Evolutionary conservation across 2,329 filamentous ascomycete genomes (phyloP).

Genomic region (Colletotrichum cuscutae): DNA sequence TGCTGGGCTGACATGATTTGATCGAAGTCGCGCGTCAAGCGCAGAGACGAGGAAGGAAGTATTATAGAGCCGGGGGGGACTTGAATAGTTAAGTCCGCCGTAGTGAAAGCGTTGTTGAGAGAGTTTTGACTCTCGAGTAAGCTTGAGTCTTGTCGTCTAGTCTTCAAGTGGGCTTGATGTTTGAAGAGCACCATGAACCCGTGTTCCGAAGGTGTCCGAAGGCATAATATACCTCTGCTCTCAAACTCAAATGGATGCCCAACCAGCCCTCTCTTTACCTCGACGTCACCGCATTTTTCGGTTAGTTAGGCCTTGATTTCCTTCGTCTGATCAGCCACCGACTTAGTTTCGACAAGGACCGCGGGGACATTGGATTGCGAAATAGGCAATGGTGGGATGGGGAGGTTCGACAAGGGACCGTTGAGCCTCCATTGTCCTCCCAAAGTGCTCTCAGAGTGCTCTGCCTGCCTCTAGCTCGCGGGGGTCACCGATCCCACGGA

Average conservation of each 20-base stretch:
- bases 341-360: slow-evolving; percentile 33
- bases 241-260: slow-evolving; percentile 16
- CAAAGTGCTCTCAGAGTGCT: no score
- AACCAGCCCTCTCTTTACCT: slow-evolving; percentile 10
- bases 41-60: slow-evolving; percentile 14
- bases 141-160: slow-evolving; percentile 10
- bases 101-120: slow-evolving; percentile 1
- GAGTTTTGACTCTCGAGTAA: background rate
- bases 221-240: slow-evolving; percentile 26
- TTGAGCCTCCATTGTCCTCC: background rate
- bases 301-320: slow-evolving; percentile 23
- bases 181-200: background rate
- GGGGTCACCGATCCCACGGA: background rate
- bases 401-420: slow-evolving; percentile 25
- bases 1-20: slow-evolving; percentile 33
- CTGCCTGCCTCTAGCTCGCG: background rate
- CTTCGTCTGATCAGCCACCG: slow-evolving; percentile 33
- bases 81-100: slow-evolving; percentile 10
- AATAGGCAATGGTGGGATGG: slow-evolving; percentile 1
- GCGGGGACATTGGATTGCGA: background rate
- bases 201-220: slow-evolving; percentile 8
- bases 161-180: background rate
- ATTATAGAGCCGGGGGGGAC: slow-evolving; percentile 6
- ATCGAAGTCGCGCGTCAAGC: slow-evolving; percentile 10
- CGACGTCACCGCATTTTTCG: slow-evolving; percentile 31